Percentiles rank a stretch among this genome's conserved stretches.
Evolutionary conservation across 148 eudicot genomes (phyloP).

Genomic region (Salicornia ramosissima): DNA sequence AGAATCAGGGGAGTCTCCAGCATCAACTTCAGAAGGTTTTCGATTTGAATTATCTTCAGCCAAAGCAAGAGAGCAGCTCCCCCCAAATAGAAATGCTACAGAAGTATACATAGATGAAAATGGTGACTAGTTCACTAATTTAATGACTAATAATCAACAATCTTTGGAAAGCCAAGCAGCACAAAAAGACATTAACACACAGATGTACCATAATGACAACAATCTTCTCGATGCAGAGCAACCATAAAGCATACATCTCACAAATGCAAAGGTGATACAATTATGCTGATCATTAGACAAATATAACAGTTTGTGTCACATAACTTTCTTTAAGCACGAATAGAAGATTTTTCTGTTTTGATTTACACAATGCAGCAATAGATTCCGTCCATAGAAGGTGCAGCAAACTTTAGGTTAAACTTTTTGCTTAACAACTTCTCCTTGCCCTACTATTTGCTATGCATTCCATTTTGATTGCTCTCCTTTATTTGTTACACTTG

Average conservation of each 20-base stretch:
- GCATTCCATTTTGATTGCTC: no score
- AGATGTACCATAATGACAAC: background rate
- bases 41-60: slow-evolving; percentile 58
- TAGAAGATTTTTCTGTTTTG: background rate
- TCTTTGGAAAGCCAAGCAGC: background rate
- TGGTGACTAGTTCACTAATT: background rate
- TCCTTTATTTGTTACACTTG: no score
- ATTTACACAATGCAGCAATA: background rate
- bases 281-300: background rate
- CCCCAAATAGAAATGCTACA: slow-evolving; percentile 48
- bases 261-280: background rate
- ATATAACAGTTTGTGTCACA: background rate
- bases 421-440: background rate
- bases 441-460: no score
- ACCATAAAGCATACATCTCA: background rate
- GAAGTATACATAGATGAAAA: background rate
- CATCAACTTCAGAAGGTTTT: slow-evolving; percentile 33
- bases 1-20: slow-evolving; percentile 23
- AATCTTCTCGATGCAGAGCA: background rate
- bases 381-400: background rate
- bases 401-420: background rate
- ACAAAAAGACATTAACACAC: background rate
- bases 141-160: background rate
- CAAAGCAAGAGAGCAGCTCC: slow-evolving; percentile 43
- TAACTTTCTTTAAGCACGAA: background rate